Evolutionary conservation across 768 basidiomycete genomes (phyloP), one percentile per base, ranked within the genome.

Genomic region (Suillus cothurnatus): DNA sequence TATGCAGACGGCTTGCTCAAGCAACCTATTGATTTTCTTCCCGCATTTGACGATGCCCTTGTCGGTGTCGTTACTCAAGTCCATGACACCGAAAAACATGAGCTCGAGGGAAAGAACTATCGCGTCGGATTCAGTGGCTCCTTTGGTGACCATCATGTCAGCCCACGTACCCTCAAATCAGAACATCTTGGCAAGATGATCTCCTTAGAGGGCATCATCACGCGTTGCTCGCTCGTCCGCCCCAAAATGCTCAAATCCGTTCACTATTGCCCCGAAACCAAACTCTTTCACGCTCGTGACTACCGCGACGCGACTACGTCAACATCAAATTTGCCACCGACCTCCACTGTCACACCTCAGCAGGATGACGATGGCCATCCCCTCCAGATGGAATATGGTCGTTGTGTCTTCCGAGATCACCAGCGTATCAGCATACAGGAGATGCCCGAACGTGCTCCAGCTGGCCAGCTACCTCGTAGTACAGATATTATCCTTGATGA

Each of bases 351-450:
- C 43, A 91, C 93, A 26, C 97, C 97, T 6, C 91, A 95, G 77
- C 89, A 89, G 52, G 95, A 99, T 76, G 95, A 95, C 49, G 91
- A 97, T 61, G 96, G 95, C 2, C 86, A 88, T 72, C 81, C 87
- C 26, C 81, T 99, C 58, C 87, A 95, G 77, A 97, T 90, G 70
- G 97, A 99, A 79, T 99, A 88, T 73, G 97, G 97, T 6, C 82
- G 90, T 68, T 94, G 92, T 73, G 86, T 92, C 9, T 99, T 97
- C 81, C 84, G 93, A 64, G 97, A 99, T 78, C 94, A 99, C 77
- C 97, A 99, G 78, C 89, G 95, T 69, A 93, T 99, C 74, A 95
- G 90, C 76, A 99, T 99, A 67, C 97, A 99, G 80, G 97, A 99
- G 74, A 99, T 99, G 97, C 97, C 97, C 3, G 97, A 99, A 79